Conservation (phyloP, 192 early-diverging fungal species). For the Nowakowskiella sp. region DNA sequence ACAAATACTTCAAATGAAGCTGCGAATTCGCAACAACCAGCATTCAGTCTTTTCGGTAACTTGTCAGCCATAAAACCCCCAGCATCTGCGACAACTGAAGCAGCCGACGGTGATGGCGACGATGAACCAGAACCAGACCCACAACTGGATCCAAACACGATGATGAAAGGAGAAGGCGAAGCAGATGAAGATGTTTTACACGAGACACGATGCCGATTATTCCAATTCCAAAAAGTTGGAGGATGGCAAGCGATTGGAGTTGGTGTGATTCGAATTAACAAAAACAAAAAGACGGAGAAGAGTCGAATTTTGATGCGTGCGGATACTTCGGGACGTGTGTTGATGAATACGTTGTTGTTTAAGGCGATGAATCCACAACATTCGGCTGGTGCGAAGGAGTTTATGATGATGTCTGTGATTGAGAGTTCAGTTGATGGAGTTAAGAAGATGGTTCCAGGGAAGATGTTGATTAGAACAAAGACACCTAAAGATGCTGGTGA, state of each 20-base stretch:
- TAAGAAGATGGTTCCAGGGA: no score
- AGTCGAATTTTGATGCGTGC: slow-evolving; percentile 29
- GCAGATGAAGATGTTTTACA: slow-evolving; percentile 26
- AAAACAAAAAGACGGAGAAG: slow-evolving; percentile 20
- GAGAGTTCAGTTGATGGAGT: no score
- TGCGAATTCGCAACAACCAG: no score
- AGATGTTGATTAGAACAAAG: no score
- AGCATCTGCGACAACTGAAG: not conserved
- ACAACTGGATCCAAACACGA: slow-evolving; percentile 19
- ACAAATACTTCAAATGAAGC: no score
- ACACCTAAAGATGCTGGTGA: no score
- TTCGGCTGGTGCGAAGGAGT: no score
- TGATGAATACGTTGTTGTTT: slow-evolving; percentile 29
- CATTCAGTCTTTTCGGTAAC: no score
- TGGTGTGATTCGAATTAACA: slow-evolving; percentile 31
- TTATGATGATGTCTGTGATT: no score
- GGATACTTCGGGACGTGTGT: slow-evolving; percentile 31
- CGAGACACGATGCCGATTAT: slow-evolving; percentile 18
- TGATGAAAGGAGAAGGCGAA: slow-evolving; percentile 38
- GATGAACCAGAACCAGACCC: slow-evolving; percentile 16
- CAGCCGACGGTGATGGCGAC: slow-evolving; percentile 29
- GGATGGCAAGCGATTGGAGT: slow-evolving; percentile 28
- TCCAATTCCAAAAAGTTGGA: slow-evolving; percentile 5
- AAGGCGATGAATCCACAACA: slow-evolving; percentile 29
- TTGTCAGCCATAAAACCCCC: no score